Evolutionary conservation across 495 filamentous ascomycete genomes (phyloP).

Genomic region (Trichocladium uniseriatum): DNA sequence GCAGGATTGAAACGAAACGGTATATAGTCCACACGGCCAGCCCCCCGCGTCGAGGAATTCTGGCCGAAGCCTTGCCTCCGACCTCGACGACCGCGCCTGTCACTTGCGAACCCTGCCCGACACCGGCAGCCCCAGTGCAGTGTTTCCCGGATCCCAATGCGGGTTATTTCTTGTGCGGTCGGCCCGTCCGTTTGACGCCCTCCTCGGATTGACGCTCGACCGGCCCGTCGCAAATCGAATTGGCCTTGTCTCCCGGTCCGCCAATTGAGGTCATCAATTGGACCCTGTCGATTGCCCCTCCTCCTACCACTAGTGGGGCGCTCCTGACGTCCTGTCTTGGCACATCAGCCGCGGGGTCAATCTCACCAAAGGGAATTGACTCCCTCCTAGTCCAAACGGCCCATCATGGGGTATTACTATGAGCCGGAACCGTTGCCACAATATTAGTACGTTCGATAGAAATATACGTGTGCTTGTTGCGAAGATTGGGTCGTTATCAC

Average conservation of each 20-base stretch:
- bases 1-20: background rate
- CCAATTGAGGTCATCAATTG: too few species aligned
- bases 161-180: too few species aligned
- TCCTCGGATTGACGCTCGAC: too few species aligned
- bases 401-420: slow-evolving; percentile 1
- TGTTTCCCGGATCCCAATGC: too few species aligned
- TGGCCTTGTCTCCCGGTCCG: background rate
- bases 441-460: slow-evolving; percentile 3
- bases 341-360: background rate
- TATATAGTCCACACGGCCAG: background rate
- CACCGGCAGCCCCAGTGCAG: too few species aligned
- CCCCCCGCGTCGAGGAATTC: background rate
- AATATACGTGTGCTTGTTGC: background rate
- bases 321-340: background rate
- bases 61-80: background rate
- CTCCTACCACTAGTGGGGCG: background rate
- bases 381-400: too few species aligned
- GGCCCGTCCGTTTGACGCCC: too few species aligned
- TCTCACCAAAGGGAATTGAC: too few species aligned
- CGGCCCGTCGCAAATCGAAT: background rate
- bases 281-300: background rate
- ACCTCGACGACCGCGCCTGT: background rate
- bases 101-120: too few species aligned
- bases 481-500: too few species aligned
- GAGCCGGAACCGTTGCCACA: background rate